Evolutionary conservation across 345 rosid species (phyloP), one percentile per base, ranked within the genome.

Genomic region (Linum lewisii): DNA sequence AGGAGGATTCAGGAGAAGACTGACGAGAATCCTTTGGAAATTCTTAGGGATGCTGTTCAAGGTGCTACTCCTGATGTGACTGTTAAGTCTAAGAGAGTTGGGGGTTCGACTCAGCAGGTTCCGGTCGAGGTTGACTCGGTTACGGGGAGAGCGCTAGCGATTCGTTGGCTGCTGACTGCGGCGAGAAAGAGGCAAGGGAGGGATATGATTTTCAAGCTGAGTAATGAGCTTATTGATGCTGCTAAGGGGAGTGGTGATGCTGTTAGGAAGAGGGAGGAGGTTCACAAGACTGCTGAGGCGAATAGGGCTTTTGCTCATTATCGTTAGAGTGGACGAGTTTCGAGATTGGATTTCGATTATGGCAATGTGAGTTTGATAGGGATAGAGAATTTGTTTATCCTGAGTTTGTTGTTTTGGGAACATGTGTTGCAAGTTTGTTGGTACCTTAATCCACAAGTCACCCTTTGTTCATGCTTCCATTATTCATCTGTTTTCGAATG

Each of bases 161-260:
- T 65, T 21, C 19, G 70, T 24, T 65, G 74, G 66, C 51, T 62
- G 65, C 62, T 71, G 63, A 24, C 61, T 7, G 69, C 70, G 2
- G 57, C 66, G 0, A 13, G 69, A 16, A 66, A 61, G 54, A 53
- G 51, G 20, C 37, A 32, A 4, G 70, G 67, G 2, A 19, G 15
- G n/a, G 60, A 56, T 51, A 61, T 71, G 75, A 64, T 45, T 23
- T 21, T 66, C 24, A 71, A 66, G 25, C 24, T 71, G 19, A 58
- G 67, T 58, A 42, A 23, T 9, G 75, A 71, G 24, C 26, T 62
- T 25, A 65, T 65, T 49, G 75, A 61, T 49, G 66, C 66, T 34
- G 66, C 66, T 49, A 38, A 37, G 38, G 70, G 63, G 59, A 66
- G 8, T n/a, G 21, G 64, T 15, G 38, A 24, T 25, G 51, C 29